Conservation (phyloP, 345 rosid species). For the Aquilaria sinensis region DNA sequence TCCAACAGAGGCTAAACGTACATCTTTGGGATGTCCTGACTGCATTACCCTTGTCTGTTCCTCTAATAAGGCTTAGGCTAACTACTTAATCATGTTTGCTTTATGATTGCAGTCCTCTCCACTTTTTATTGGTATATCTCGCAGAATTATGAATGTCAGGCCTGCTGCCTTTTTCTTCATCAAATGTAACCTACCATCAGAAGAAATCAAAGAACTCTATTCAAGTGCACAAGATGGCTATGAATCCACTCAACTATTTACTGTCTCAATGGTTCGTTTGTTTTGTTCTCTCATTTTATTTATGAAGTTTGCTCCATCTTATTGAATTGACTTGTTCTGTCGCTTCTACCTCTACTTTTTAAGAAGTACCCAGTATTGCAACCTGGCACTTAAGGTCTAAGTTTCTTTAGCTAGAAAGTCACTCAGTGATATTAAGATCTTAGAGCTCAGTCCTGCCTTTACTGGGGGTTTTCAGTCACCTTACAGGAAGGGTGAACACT, state of each 20-base stretch:
- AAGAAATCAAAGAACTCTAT: conserved; percentile 63
- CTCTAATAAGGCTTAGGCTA: not conserved
- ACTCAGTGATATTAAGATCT: no score
- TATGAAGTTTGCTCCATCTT: no score
- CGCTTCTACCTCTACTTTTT: no score
- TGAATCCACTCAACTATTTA: conserved; percentile 78
- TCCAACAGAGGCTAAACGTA: not conserved
- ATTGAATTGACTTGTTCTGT: no score
- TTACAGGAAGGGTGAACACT: no score
- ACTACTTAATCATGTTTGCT: conserved; percentile 3
- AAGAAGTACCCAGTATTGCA: no score
- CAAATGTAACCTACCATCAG: conserved; percentile 58
- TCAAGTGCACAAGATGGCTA: conserved; percentile 74
- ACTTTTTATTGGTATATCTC: conserved; percentile 68
- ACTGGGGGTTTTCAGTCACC: no score
- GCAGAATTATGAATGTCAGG: conserved; percentile 67
- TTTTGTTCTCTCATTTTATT: not conserved
- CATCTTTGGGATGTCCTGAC: not conserved
- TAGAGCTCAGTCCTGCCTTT: no score
- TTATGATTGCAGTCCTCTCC: conserved; percentile 42
- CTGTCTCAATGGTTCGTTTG: conserved; percentile 59
- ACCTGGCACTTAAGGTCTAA: no score
- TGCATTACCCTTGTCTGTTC: not conserved
- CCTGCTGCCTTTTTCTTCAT: conserved; percentile 84
- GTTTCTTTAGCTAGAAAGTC: no score